Conservation (phyloP, 2,329 filamentous ascomycete species). For the Ophiocordyceps robertsii region DNA sequence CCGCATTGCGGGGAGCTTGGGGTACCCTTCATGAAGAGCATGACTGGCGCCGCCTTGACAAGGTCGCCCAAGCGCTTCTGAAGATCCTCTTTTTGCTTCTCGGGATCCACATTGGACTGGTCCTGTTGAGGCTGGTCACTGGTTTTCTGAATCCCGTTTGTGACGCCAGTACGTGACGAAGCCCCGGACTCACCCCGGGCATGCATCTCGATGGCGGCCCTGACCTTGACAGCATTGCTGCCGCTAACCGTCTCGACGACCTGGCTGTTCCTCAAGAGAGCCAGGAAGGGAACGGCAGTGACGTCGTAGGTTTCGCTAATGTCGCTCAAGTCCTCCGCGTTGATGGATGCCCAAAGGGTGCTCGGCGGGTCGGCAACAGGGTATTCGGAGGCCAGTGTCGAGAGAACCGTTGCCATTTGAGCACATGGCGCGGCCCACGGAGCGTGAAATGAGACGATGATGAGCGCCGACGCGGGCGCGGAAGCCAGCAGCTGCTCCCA, state of each 20-base stretch:
- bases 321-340: constrained; percentile 88
- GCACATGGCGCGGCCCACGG: constrained; percentile 94
- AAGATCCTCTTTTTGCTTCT: constrained; percentile 67
- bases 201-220: constrained; percentile 73
- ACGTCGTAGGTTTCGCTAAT: constrained; percentile 89
- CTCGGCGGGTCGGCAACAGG: constrained; percentile 49
- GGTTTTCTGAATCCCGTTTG: constrained; percentile 23
- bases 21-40: constrained; percentile 99
- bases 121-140: constrained; percentile 27
- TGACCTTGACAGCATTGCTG: constrained; percentile 75
- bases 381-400: constrained; percentile 77
- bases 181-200: constrained; percentile 34
- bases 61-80: constrained; percentile 69
- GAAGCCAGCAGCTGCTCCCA: constrained; percentile 58
- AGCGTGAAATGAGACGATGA: constrained; percentile 88
- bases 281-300: constrained; percentile 83
- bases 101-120: constrained; percentile 29
- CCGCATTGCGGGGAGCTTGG: constrained; percentile 79
- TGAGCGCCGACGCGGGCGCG: constrained; percentile 55
- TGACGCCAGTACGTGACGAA: constrained; percentile 18
- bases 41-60: constrained; percentile 90
- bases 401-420: constrained; percentile 81
- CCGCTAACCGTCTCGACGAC: constrained; percentile 79
- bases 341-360: constrained; percentile 77
- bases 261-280: constrained; percentile 62